These are phyloP conservation scores for Chenopodium album DNA, from an alignment of 148 eudicot species.

Conservation along the genomic window DNA sequence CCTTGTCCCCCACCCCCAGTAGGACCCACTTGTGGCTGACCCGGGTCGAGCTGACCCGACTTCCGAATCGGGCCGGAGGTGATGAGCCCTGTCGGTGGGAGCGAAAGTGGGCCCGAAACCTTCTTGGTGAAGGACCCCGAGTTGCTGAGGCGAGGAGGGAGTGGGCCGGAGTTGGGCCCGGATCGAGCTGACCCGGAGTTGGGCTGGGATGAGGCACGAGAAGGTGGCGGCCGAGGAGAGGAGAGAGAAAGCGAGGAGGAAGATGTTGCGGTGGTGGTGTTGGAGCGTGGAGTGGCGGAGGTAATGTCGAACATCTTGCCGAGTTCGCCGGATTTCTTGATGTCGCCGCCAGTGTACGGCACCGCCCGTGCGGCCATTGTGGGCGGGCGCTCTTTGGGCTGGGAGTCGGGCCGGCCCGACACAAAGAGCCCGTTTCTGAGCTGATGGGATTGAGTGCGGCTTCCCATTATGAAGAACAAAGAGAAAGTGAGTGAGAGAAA, in stretches of 20 bases:
- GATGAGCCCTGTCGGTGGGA: conserved; percentile 81
- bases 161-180: conserved; percentile 57
- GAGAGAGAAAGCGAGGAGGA: conserved; percentile 33
- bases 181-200: conserved; percentile 74
- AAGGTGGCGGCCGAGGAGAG: conserved; percentile 32
- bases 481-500: not conserved
- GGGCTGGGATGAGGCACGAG: conserved; percentile 52
- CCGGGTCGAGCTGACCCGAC: conserved; percentile 45
- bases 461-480: conserved; percentile 34
- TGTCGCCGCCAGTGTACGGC: conserved; percentile 83
- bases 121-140: conserved; percentile 55
- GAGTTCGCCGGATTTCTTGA: conserved; percentile 81
- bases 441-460: conserved; percentile 73
- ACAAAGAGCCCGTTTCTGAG: conserved; percentile 78
- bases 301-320: conserved; percentile 72
- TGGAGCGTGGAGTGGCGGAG: not conserved
- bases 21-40: not conserved
- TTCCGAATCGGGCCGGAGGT: conserved; percentile 74
- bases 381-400: conserved; percentile 43
- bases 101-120: conserved; percentile 60
- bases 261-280: not conserved
- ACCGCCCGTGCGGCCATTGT: conserved; percentile 53
- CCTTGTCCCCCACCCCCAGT: not conserved
- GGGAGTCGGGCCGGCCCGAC: conserved; percentile 68
- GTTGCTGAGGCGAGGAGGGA: conserved; percentile 34